Conservation (phyloP, 1,284 basidiomycete species). For the Irpex lacteus region DNA sequence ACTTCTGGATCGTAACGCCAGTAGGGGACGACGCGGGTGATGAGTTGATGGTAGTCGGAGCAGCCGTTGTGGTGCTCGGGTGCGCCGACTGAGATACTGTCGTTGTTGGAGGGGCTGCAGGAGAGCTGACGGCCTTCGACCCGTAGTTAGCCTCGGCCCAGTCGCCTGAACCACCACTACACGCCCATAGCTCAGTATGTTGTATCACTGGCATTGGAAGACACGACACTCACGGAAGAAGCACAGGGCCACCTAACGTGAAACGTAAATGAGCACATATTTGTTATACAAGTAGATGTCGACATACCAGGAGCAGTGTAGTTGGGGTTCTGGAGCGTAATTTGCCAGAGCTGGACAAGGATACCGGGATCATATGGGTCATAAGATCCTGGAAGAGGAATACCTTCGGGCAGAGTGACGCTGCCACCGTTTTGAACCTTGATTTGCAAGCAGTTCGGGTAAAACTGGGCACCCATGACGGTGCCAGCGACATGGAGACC, state of each 20-base stretch:
- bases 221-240: conserved; percentile 11
- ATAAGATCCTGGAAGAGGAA: conserved; percentile 19
- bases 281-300: background rate
- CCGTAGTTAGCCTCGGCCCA: conserved; percentile 15
- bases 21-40: conserved; percentile 4
- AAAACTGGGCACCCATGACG: conserved; percentile 20
- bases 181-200: background rate
- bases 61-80: background rate
- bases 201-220: background rate
- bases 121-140: background rate
- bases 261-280: background rate
- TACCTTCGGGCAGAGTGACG: conserved; percentile 15
- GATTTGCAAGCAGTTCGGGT: conserved; percentile 20
- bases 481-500: conserved; percentile 14
- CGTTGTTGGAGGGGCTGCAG: background rate
- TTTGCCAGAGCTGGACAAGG: conserved; percentile 17
- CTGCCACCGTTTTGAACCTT: conserved; percentile 16
- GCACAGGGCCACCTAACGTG: conserved; percentile 9
- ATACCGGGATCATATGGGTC: conserved; percentile 19
- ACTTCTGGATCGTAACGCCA: conserved; percentile 8
- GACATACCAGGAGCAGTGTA: conserved; percentile 16
- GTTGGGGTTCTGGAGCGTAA: conserved; percentile 11
- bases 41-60: background rate
- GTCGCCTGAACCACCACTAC: conserved; percentile 15
- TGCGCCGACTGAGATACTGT: background rate